Evolutionary conservation across 495 filamentous ascomycete genomes (phyloP), one percentile per base, ranked within the genome.

Genomic region (Bathelium albidoporum): DNA sequence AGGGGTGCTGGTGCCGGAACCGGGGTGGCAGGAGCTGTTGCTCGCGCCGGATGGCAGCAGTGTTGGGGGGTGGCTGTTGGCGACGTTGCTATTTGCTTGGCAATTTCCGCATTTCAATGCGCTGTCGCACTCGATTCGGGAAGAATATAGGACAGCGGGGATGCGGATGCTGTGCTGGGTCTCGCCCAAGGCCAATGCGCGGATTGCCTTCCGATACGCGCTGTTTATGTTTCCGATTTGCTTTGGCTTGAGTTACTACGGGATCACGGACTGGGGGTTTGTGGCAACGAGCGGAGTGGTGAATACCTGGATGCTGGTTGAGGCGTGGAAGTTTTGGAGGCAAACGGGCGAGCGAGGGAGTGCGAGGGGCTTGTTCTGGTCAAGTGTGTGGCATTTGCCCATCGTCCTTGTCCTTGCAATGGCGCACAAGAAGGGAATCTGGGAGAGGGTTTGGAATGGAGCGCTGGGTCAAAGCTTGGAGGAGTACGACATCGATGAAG

Each of bases 31-130:
- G 26, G 91, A 96, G 62, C 83, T 97, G 32, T 81, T 98, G 0
- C 82, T 88, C 67, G 82, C 83, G 20, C 78, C 86, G 69, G 65
- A 70, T 32, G 76, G 78, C 14, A 88, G 86, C 62, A 76, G 87
- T 7, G 59, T 70, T 34, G 94, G 94, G 1, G 95, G 93, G 1
- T 98, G 94, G 94, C 73, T 97, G 7, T 78, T 96, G 0, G 95
- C 89, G 4, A 84, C 81, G 0, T 76, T 97, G 32, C 78, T 98
- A 7, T 95, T 96, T 64, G 89, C 91, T 1, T 98, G 94, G 94
- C 94, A 98, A 73, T 97, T 97, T 70, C 90, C 94, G 14, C 94
- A 98, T 72, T 98, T 98, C 78, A 97, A 96, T 78, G 86, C 91
- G 0, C 78, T 98, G 11, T 91, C 87, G 26, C 94, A 90, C 81